Conservation (phyloP, 1,284 basidiomycete species). For the Irpex rosettiformis region DNA sequence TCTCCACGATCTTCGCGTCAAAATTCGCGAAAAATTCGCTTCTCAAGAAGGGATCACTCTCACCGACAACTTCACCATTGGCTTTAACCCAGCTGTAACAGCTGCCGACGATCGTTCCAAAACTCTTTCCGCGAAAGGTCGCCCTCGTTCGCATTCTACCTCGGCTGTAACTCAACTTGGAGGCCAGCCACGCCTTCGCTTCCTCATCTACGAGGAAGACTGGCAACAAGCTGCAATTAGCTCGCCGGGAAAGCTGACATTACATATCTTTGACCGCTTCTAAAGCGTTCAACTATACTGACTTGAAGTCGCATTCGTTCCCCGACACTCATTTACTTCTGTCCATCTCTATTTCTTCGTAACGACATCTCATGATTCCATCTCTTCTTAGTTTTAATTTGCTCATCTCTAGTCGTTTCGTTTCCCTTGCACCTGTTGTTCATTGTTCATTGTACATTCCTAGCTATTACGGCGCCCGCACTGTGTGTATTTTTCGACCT, state of each 20-base stretch:
- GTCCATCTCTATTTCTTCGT: conserved; percentile 12
- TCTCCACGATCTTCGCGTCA: conserved; percentile 48
- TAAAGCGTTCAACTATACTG: conserved; percentile 25
- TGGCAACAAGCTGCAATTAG: conserved; percentile 36
- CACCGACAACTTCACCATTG: conserved; percentile 49
- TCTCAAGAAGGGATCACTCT: conserved; percentile 53
- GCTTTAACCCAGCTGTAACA: conserved; percentile 31
- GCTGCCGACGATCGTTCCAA: conserved; percentile 15
- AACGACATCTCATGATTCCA: conserved; percentile 21
- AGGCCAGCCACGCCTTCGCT: conserved; percentile 26
- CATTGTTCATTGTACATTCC: conserved; percentile 6
- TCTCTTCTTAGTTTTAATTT: neutral
- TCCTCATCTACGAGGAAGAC: conserved; percentile 35
- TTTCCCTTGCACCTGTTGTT: conserved; percentile 5
- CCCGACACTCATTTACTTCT: conserved; percentile 20
- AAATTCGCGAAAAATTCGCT: conserved; percentile 60
- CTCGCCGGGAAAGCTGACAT: conserved; percentile 31
- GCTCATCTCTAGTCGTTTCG: neutral
- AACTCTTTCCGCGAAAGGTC: conserved; percentile 8
- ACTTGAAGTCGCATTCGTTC: conserved; percentile 32
- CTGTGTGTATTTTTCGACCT: neutral
- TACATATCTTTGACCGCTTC: conserved; percentile 30
- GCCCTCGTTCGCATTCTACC: conserved; percentile 34
- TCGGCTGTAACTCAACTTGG: conserved; percentile 28
- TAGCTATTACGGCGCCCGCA: neutral